Conservation (phyloP, 2,329 filamentous ascomycete genomes). For the Fusarium temperatum region DNA sequence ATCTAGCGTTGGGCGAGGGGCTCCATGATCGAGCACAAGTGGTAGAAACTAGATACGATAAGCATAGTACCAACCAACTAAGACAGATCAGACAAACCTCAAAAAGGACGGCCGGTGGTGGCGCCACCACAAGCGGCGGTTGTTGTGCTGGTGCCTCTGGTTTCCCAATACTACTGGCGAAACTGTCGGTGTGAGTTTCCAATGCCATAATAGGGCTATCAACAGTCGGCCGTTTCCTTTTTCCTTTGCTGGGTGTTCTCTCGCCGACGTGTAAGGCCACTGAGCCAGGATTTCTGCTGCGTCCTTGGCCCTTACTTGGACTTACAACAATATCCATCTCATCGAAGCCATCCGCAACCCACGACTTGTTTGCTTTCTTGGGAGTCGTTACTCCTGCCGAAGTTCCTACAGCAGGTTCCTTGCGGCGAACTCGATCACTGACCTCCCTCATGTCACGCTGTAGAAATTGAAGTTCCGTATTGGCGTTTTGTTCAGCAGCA, state of each 20-base stretch:
- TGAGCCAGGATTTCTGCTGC: slow-evolving; percentile 52
- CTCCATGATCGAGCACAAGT: slow-evolving; percentile 70
- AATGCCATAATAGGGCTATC: slow-evolving; percentile 74
- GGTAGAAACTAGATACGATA: slow-evolving; percentile 62
- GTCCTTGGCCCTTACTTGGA: slow-evolving; percentile 60
- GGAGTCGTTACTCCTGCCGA: slow-evolving; percentile 60
- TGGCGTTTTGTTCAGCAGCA: slow-evolving; percentile 70
- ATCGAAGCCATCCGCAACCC: slow-evolving; percentile 80
- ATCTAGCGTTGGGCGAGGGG: slow-evolving; percentile 72
- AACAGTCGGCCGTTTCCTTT: slow-evolving; percentile 72
- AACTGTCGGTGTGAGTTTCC: slow-evolving; percentile 59
- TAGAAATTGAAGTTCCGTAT: slow-evolving; percentile 77
- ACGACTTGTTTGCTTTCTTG: slow-evolving; percentile 64
- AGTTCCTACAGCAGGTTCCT: slow-evolving; percentile 47
- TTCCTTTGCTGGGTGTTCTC: slow-evolving; percentile 71
- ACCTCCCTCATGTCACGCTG: slow-evolving; percentile 75
- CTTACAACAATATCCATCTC: slow-evolving; percentile 67
- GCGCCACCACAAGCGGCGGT: slow-evolving; percentile 33
- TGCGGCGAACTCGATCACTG: slow-evolving; percentile 57
- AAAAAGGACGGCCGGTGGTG: slow-evolving; percentile 51
- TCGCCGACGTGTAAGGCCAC: slow-evolving; percentile 58
- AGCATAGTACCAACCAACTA: slow-evolving; percentile 27
- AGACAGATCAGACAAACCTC: slow-evolving; percentile 51
- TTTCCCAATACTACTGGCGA: slow-evolving; percentile 48
- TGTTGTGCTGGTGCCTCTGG: slow-evolving; percentile 23